A percentile compares a stretch with the other conserved stretches of the same genome.
Conservation (phyloP, 2,329 filamentous ascomycete genomes). For the Ophiostoma ulmi region DNA sequence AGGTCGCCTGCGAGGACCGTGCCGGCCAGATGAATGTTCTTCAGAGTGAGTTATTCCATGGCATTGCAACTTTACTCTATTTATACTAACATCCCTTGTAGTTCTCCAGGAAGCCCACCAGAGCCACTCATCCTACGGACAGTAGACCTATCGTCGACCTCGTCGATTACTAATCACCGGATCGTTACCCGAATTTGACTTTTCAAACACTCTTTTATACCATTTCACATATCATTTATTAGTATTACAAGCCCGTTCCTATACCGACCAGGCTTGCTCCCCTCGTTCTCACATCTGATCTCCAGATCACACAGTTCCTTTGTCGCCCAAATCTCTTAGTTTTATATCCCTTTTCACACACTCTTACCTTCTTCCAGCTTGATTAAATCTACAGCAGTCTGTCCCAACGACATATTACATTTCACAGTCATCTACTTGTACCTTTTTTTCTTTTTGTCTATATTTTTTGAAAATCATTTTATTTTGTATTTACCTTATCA, state of each 20-base stretch:
- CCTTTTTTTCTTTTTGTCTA: constrained; percentile 1
- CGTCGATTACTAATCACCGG: not conserved
- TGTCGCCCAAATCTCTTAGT: not conserved
- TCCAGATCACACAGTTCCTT: not conserved
- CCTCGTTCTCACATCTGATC: not conserved
- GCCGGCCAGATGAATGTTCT: constrained; percentile 13
- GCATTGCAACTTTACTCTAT: not conserved
- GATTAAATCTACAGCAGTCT: constrained; percentile 11
- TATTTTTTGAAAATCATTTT: constrained; percentile 11
- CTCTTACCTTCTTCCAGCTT: not conserved
- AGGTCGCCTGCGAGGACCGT: constrained; percentile 49
- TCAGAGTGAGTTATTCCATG: constrained; percentile 40
- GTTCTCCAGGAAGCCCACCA: constrained; percentile 42
- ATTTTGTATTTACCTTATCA: not conserved
- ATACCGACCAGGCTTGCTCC: not conserved
- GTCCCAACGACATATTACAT: constrained; percentile 17
- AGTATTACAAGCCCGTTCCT: not conserved
- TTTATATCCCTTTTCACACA: not conserved
- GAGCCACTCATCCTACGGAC: constrained; percentile 34
- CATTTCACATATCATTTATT: not conserved
- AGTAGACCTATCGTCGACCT: constrained; percentile 27
- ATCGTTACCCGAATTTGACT: not conserved
- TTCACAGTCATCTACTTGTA: not conserved
- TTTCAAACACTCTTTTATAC: not conserved
- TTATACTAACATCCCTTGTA: constrained; percentile 26